Conservation (phyloP, 352 stramenopile genomes). For the Globisporangium spinosum region DNA sequence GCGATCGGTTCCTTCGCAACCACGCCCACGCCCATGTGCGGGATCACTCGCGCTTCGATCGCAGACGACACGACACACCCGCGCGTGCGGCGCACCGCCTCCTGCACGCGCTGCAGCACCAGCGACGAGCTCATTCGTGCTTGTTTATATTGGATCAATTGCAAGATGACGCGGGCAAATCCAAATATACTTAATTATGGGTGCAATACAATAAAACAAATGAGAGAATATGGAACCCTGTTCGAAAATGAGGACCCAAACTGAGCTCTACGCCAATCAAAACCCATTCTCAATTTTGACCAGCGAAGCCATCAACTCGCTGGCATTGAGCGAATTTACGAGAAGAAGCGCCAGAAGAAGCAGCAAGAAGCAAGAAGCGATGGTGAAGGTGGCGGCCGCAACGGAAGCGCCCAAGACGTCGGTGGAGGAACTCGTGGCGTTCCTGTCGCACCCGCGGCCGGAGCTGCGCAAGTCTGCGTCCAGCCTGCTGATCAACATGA, state of each 20-base stretch:
- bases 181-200: neutral
- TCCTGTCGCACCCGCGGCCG: conserved; percentile 76
- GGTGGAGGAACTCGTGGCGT: conserved; percentile 79
- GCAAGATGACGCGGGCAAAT: neutral
- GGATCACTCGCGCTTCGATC: conserved; percentile 43
- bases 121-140: conserved; percentile 9
- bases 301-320: conserved; percentile 7
- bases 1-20: conserved; percentile 50
- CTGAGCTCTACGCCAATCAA: conserved; percentile 7
- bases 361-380: conserved; percentile 12
- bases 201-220: neutral
- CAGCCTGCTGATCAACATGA: conserved; percentile 78
- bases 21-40: conserved; percentile 64
- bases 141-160: neutral
- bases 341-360: neutral
- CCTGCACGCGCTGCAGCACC: conserved; percentile 44
- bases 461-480: conserved; percentile 85
- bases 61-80: conserved; percentile 50
- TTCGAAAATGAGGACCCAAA: neutral
- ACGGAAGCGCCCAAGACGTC: conserved; percentile 60
- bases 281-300: conserved; percentile 8
- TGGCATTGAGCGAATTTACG: conserved; percentile 6
- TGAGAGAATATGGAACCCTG: neutral
- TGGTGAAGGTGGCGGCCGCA: conserved; percentile 35
- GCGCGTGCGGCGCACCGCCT: conserved; percentile 44